phyloP scores from a whole-genome alignment of 202 grass and related monocot species.

The Bolboschoenoplectus hybrid region DNA sequence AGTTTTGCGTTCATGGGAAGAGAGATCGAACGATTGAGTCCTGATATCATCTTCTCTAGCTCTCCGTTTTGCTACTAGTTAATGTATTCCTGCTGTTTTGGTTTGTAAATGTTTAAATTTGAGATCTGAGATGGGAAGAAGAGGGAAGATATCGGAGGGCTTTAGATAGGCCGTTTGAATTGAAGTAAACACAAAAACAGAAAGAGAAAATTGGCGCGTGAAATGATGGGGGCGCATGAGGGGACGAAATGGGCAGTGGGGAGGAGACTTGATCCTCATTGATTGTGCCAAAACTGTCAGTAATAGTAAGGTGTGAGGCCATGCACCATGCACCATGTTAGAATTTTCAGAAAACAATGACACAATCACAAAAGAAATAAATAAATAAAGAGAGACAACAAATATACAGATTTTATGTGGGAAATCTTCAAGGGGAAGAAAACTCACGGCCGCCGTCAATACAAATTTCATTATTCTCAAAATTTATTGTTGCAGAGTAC shows the following conservation, averaged over 20 bases:
- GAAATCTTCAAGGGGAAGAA: too few relatives aligned
- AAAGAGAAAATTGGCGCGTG: too few relatives aligned
- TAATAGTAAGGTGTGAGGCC: neutral
- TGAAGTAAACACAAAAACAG: neutral
- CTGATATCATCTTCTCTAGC: conserved; percentile 43
- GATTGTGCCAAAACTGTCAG: neutral
- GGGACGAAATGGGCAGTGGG: neutral
- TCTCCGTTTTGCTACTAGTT: neutral
- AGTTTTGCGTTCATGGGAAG: conserved; percentile 54
- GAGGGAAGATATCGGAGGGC: neutral
- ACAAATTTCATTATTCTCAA: too few relatives aligned
- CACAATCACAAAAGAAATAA: too few relatives aligned
- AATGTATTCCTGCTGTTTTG: neutral
- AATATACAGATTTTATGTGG: too few relatives aligned
- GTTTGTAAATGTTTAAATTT: neutral
- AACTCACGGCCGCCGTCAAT: too few relatives aligned
- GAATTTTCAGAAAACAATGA: neutral
- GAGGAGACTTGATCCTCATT: neutral
- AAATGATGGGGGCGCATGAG: neutral
- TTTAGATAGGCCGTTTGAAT: conserved; percentile 18
- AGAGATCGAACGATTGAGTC: conserved; percentile 71
- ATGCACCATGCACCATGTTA: neutral
- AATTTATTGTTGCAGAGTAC: too few relatives aligned
- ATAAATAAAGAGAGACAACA: too few relatives aligned
- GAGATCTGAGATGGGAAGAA: conserved; percentile 25